phyloP scores from a whole-genome alignment of 768 basidiomycete species.

The Auriscalpium vulgare region DNA sequence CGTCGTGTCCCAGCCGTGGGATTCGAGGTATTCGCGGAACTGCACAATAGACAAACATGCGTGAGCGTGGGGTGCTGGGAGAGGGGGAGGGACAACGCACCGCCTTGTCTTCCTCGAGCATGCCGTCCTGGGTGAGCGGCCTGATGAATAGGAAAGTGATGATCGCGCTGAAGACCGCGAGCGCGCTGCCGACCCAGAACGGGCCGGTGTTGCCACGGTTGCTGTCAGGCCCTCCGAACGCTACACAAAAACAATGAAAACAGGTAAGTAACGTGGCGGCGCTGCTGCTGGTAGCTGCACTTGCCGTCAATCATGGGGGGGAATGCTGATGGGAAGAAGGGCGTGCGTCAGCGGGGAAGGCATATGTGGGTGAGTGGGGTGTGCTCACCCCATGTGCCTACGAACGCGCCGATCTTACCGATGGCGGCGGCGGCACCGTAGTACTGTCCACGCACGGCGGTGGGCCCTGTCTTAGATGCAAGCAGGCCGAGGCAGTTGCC shows the following conservation, averaged over 20 bases:
- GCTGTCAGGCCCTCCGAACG: slow-evolving; percentile 49
- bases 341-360: not conserved
- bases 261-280: not conserved
- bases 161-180: slow-evolving; percentile 17
- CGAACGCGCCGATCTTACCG: slow-evolving; percentile 80
- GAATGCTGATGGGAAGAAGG: slow-evolving; percentile 37
- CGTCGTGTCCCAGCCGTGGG: slow-evolving; percentile 70
- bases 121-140: slow-evolving; percentile 70
- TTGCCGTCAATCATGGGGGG: slow-evolving; percentile 56
- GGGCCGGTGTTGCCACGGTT: slow-evolving; percentile 70
- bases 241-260: slow-evolving; percentile 24
- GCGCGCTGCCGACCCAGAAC: slow-evolving; percentile 80
- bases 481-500: slow-evolving; percentile 83
- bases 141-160: slow-evolving; percentile 66
- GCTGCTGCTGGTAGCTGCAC: slow-evolving; percentile 7
- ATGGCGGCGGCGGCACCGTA: slow-evolving; percentile 83
- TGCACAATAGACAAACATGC: slow-evolving; percentile 18
- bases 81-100: slow-evolving; percentile 29
- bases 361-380: not conserved
- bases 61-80: not conserved
- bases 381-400: slow-evolving; percentile 68
- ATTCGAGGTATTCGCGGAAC: slow-evolving; percentile 80
- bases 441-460: slow-evolving; percentile 78
- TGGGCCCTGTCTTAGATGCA: slow-evolving; percentile 80
- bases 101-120: slow-evolving; percentile 64